Conservation (phyloP, 2,329 filamentous ascomycete species). For the Aureobasidium melanogenum region DNA sequence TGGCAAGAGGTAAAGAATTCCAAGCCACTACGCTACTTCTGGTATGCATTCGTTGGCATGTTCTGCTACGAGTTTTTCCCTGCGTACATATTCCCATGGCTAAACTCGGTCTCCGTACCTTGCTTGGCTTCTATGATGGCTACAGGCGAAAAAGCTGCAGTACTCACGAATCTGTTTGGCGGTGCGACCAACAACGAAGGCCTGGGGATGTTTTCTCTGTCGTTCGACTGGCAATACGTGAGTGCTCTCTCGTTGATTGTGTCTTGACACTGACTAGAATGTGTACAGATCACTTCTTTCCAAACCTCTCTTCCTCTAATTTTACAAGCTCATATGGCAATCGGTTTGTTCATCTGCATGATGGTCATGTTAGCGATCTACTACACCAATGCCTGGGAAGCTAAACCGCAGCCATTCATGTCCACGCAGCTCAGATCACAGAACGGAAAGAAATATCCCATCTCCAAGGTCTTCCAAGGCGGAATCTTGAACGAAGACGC, state of each 20-base stretch:
- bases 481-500: constrained; percentile 36
- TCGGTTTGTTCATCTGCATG: constrained; percentile 43
- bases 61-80: constrained; percentile 45
- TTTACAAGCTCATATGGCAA: constrained; percentile 34
- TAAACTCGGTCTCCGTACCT: constrained; percentile 47
- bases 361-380: constrained; percentile 44
- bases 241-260: background rate
- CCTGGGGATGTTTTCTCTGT: constrained; percentile 40
- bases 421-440: constrained; percentile 38
- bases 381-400: constrained; percentile 41
- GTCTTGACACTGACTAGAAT: constrained; percentile 1
- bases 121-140: constrained; percentile 46
- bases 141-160: constrained; percentile 35
- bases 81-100: constrained; percentile 47
- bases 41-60: constrained; percentile 43
- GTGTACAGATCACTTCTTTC: constrained; percentile 44
- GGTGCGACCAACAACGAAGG: constrained; percentile 46
- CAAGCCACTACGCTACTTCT: constrained; percentile 45
- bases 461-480: constrained; percentile 35
- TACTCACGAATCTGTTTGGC: constrained; percentile 43
- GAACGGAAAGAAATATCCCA: constrained; percentile 28
- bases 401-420: constrained; percentile 45
- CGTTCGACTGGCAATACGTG: constrained; percentile 46
- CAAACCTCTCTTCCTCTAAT: constrained; percentile 44
- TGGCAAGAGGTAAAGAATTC: constrained; percentile 44